phyloP scores from a whole-genome alignment of 1,139 yeast species.

The Sugiyamaella grinbergsii region DNA sequence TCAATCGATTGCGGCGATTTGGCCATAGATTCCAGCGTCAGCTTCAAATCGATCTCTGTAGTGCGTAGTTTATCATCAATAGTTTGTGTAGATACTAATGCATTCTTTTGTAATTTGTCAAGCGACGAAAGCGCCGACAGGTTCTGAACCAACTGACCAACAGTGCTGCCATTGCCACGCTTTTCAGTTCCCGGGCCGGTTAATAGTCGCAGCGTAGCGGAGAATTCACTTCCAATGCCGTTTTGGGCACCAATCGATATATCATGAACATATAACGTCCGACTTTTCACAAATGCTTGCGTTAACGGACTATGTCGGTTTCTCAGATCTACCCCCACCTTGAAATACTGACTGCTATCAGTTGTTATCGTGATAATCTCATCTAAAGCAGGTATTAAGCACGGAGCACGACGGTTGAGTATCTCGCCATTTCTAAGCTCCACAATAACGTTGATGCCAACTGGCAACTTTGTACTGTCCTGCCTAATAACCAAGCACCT shows the following conservation, averaged over 20 bases:
- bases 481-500: slow-evolving; percentile 79
- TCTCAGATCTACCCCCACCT: slow-evolving; percentile 47
- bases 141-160: slow-evolving; percentile 1
- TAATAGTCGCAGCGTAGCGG: slow-evolving; percentile 6
- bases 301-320: slow-evolving; percentile 19
- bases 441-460: slow-evolving; percentile 53
- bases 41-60: slow-evolving; percentile 58
- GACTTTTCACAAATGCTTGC: slow-evolving; percentile 24
- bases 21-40: slow-evolving; percentile 54
- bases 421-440: slow-evolving; percentile 47
- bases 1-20: slow-evolving; percentile 50
- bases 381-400: slow-evolving; percentile 64
- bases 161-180: background rate
- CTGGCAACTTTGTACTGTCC: slow-evolving; percentile 51
- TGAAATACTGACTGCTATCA: slow-evolving; percentile 45
- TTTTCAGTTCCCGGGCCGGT: background rate
- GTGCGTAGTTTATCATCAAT: slow-evolving; percentile 33
- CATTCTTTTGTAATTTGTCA: slow-evolving; percentile 11
- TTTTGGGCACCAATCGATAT: slow-evolving; percentile 5
- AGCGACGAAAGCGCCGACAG: slow-evolving; percentile 12
- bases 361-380: slow-evolving; percentile 51
- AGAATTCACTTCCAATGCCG: background rate
- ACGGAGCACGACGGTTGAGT: slow-evolving; percentile 54
- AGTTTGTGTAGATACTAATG: slow-evolving; percentile 11
- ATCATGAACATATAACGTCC: slow-evolving; percentile 27